These are phyloP conservation scores for Eucalyptus shirleyi DNA, from an alignment of 345 rosid genomes.

Conservation along the genomic window DNA sequence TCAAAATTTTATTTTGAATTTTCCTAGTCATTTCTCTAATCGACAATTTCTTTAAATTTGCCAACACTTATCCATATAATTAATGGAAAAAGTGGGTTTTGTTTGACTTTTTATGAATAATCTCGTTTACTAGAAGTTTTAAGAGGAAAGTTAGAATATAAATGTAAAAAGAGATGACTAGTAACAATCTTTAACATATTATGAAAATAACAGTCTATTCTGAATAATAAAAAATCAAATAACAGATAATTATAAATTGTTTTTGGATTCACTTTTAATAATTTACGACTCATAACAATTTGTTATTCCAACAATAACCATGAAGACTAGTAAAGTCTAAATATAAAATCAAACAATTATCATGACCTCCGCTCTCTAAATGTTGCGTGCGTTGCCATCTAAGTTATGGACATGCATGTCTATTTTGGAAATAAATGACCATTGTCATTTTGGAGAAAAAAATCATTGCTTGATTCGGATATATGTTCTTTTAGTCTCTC, in stretches of 20 bases:
- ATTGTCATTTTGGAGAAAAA: background rate
- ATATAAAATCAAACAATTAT: background rate
- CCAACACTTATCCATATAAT: background rate
- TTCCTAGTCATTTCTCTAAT: no score
- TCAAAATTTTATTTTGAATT: no score
- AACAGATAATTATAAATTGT: no score
- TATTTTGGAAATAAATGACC: background rate
- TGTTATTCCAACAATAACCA: no score
- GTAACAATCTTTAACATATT: no score
- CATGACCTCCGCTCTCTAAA: background rate
- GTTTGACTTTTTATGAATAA: no score
- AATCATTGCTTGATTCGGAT: background rate
- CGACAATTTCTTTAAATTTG: background rate
- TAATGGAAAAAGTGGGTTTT: background rate
- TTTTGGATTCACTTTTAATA: no score
- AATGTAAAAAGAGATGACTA: no score
- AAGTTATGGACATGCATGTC: background rate
- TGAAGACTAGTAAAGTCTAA: no score
- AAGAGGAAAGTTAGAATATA: background rate
- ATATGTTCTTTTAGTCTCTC: background rate
- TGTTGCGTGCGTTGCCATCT: background rate
- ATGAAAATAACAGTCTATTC: rapidly evolving
- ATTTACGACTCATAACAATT: no score
- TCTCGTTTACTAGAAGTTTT: no score
- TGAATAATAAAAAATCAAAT: no score